Conservation (phyloP, 768 basidiomycete species). For the Suillus weaverae region DNA sequence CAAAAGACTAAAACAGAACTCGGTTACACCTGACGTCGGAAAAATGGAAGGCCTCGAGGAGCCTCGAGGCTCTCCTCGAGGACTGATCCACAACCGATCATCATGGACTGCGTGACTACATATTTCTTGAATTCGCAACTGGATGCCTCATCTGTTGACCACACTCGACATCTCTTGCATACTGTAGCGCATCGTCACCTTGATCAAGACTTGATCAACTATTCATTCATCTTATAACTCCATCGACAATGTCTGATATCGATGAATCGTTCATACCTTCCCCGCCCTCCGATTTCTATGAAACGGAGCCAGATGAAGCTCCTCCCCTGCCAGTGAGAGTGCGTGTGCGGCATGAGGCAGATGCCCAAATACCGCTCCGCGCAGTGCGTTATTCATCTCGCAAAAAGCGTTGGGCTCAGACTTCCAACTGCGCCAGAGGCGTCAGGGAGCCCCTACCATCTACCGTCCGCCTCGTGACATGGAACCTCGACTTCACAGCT, state of each 20-base stretch:
- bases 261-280: slow-evolving; percentile 33
- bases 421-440: slow-evolving; percentile 35
- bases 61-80: slow-evolving; percentile 21
- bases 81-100: slow-evolving; percentile 13
- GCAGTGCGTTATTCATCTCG: slow-evolving; percentile 34
- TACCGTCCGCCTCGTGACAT: slow-evolving; percentile 59
- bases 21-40: background rate
- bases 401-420: slow-evolving; percentile 33
- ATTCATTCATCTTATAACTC: slow-evolving; percentile 6
- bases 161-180: background rate
- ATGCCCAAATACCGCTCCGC: slow-evolving; percentile 29
- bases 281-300: slow-evolving; percentile 22
- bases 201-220: background rate
- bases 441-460: slow-evolving; percentile 40
- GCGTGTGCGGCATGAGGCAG: slow-evolving; percentile 15
- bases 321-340: slow-evolving; percentile 8
- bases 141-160: slow-evolving; percentile 1
- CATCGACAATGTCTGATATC: slow-evolving; percentile 26
- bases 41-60: background rate
- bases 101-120: slow-evolving; percentile 1
- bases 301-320: slow-evolving; percentile 29
- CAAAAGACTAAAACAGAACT: background rate
- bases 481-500: slow-evolving; percentile 64
- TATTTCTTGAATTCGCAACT: slow-evolving; percentile 1
- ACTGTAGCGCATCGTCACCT: background rate